Base-by-base conservation (phyloP, 2,329 filamentous ascomycete species). In the Pestalotiopsis sp. region DNA sequence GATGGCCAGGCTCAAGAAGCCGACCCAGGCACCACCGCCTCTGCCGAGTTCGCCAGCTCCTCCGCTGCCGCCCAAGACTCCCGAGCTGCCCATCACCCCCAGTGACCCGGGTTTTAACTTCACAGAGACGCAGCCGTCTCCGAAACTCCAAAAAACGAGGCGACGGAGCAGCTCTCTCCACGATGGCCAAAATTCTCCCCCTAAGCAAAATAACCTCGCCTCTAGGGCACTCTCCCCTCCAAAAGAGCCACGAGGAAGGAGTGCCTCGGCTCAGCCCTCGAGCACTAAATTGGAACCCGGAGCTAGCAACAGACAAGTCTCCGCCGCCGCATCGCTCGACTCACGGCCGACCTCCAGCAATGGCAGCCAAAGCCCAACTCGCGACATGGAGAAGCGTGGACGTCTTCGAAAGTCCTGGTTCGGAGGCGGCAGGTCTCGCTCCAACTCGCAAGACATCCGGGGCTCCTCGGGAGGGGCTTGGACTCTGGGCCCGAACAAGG, bases 391-490 rank as follows among this genome's bases (percentile, higher is more conserved):
- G 45, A 76, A 74, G 27, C 79, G 84, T 58, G 82, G 82, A n/a
- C 81, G 83, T 41, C 68, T 85, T n/a, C 82, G 86, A 36, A 83
- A 81, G 74, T 88, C 85, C 72, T 89, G 86, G 86, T 78, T 90
- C 61, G 84, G 85, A 0, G 85, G 86, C 14, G 80, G 79, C 25
- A 78, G 85, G 68, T 87, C 86, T 38, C 83, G 87, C 65, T 86
- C 86, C 13, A 84, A 83, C 68, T 89, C 87, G 5, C 75, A 76
- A 27, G 80, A 83, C 38, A 61, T 76, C n/a, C 74, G 73, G 36
- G 74, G 64, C 38, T 71, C 71, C 23, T 70, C 69, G 4, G 67
- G 75, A 4, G 78, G 79, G 13, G 85, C 88, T 2, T 91, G 89
- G 89, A 81, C 90, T 52, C 79, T 90, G 71, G 84, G 86, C 7